phyloP scores from a whole-genome alignment of 345 rosid species.

The Murraya paniculata region DNA sequence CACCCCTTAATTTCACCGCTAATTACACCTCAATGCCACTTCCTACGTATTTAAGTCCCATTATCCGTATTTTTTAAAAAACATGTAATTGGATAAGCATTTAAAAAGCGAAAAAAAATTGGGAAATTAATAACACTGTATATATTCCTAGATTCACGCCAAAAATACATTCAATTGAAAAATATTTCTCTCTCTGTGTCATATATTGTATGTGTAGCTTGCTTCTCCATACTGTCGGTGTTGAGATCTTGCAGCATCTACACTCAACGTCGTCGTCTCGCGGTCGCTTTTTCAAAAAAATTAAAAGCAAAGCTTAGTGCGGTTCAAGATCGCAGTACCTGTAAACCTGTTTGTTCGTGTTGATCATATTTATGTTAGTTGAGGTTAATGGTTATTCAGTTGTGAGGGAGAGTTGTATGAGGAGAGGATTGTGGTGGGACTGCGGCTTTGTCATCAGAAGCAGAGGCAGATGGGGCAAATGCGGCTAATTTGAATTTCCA shows the following conservation, averaged over 20 bases:
- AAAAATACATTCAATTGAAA: slow-evolving; percentile 4
- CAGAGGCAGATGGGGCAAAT: slow-evolving; percentile 77
- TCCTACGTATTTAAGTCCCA: neutral
- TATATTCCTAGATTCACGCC: slow-evolving; percentile 40
- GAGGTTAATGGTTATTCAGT: slow-evolving; percentile 1
- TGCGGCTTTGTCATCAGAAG: slow-evolving; percentile 57
- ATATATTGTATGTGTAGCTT: too few relatives aligned
- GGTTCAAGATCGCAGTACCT: slow-evolving; percentile 6
- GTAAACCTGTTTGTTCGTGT: slow-evolving; percentile 14
- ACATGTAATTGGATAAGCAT: neutral
- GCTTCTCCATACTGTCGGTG: slow-evolving; percentile 42
- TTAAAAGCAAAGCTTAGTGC: neutral
- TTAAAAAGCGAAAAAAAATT: neutral
- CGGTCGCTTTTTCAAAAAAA: neutral
- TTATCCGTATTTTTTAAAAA: neutral
- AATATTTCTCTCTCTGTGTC: neutral
- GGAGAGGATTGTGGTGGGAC: slow-evolving; percentile 53
- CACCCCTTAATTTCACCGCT: neutral
- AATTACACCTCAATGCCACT: slow-evolving; percentile 15
- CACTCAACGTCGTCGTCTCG: slow-evolving; percentile 12
- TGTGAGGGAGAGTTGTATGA: slow-evolving; percentile 28
- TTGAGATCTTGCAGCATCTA: slow-evolving; percentile 44
- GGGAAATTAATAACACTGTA: neutral
- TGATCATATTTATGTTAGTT: slow-evolving; percentile 25
- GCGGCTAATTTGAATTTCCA: slow-evolving; percentile 49